phyloP scores from a whole-genome alignment of 2,329 filamentous ascomycete genomes.

The Calonectria leucothoes region DNA sequence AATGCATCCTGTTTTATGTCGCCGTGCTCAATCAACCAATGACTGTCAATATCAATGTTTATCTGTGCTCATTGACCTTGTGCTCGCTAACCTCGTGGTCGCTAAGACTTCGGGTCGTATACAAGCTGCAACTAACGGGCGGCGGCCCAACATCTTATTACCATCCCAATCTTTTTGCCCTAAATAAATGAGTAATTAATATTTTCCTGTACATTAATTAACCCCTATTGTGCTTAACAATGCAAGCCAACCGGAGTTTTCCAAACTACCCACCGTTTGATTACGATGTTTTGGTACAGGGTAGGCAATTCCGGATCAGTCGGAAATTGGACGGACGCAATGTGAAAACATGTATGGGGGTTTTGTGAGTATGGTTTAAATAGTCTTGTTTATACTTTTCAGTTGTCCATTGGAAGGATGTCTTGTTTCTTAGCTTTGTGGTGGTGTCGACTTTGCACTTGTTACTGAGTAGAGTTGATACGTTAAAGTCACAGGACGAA shows the following conservation, averaged over 20 bases:
- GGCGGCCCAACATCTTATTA: not conserved
- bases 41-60: no score
- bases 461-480: not conserved
- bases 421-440: not conserved
- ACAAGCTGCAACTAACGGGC: rapidly evolving
- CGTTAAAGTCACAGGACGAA: rapidly evolving
- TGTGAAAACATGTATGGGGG: not conserved
- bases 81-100: no score
- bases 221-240: not conserved
- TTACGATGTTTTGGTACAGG: not conserved
- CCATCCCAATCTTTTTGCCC: not conserved
- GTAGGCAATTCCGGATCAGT: not conserved
- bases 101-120: not conserved
- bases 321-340: not conserved
- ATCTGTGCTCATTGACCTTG: no score
- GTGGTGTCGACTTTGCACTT: not conserved
- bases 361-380: not conserved
- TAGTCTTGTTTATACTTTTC: not conserved
- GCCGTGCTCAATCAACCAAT: no score
- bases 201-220: not conserved
- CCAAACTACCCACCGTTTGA: not conserved
- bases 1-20: no score
- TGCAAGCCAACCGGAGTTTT: not conserved
- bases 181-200: not conserved
- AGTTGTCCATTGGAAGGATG: not conserved